phyloP scores from a whole-genome alignment of 805 yeast genomes.

The Ogataea angusta region DNA sequence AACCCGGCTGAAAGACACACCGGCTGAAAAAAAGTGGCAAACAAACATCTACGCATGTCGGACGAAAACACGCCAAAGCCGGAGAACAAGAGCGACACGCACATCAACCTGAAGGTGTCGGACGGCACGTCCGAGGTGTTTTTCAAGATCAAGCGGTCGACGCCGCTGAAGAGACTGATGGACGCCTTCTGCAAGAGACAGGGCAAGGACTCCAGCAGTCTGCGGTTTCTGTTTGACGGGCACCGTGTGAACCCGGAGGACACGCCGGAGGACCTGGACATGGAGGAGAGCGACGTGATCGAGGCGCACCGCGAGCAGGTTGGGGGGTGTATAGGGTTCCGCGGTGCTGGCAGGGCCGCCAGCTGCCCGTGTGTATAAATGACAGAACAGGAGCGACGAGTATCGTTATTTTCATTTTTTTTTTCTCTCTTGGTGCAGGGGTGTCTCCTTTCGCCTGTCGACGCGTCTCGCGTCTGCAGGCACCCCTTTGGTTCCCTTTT shows the following conservation, averaged over 20 bases:
- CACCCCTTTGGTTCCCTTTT: conserved; percentile 9
- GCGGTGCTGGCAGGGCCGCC: background rate
- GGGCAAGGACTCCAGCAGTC: conserved; percentile 77
- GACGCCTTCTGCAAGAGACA: conserved; percentile 98
- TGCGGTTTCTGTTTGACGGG: conserved; percentile 92
- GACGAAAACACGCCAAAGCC: conserved; percentile 31
- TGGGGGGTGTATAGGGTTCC: conserved; percentile 44
- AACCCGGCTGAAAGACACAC: conserved; percentile 1
- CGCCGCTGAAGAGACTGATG: conserved; percentile 91
- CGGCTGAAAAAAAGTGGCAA: conserved; percentile 7
- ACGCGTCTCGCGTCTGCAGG: conserved; percentile 8
- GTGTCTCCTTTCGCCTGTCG: conserved; percentile 8
- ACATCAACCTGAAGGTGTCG: conserved; percentile 88
- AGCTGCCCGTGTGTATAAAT: conserved; percentile 2
- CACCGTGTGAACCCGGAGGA: conserved; percentile 82
- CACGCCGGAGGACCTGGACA: conserved; percentile 89
- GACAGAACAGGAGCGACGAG: background rate
- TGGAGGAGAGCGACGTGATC: conserved; percentile 93
- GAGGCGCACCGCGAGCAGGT: conserved; percentile 97
- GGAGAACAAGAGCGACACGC: conserved; percentile 50
- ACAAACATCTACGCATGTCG: conserved; percentile 24
- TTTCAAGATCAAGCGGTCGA: conserved; percentile 90
- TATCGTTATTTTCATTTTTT: no score
- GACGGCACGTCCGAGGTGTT: conserved; percentile 93
- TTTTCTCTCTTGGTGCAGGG: background rate